phyloP scores from a whole-genome alignment of 1,284 basidiomycete genomes.

The Ustilago nuda region DNA sequence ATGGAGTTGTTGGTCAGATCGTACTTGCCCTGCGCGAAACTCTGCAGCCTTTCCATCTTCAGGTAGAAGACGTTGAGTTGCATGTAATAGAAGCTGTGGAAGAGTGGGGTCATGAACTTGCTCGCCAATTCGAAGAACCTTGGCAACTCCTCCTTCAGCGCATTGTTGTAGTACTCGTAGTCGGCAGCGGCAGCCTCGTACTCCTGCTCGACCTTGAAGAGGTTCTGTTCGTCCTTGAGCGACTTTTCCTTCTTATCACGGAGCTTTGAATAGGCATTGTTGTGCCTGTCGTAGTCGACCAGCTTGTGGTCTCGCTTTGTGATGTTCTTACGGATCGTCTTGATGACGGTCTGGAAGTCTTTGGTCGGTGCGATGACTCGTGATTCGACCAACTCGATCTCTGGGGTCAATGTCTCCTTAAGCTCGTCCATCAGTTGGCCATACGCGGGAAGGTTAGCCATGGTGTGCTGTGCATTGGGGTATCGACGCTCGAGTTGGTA shows the following conservation, averaged over 20 bases:
- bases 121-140: constrained; percentile 87
- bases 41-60: constrained; percentile 89
- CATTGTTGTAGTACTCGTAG: constrained; percentile 93
- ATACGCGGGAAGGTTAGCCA: constrained; percentile 81
- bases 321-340: constrained; percentile 90
- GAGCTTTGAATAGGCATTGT: constrained; percentile 93
- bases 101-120: constrained; percentile 93
- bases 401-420: constrained; percentile 81
- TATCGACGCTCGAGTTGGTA: constrained; percentile 83
- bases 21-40: constrained; percentile 83
- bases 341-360: constrained; percentile 87
- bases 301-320: constrained; percentile 98
- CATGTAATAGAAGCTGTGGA: constrained; percentile 99
- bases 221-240: constrained; percentile 69
- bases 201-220: constrained; percentile 90
- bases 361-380: constrained; percentile 86
- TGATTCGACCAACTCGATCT: constrained; percentile 93
- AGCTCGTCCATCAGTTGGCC: constrained; percentile 85
- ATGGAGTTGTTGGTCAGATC: constrained; percentile 77
- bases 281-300: constrained; percentile 93
- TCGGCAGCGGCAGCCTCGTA: constrained; percentile 94
- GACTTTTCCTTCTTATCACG: constrained; percentile 84
- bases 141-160: constrained; percentile 91
- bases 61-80: constrained; percentile 94
- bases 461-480: constrained; percentile 81